Evolutionary conservation across 192 early-diverging fungal genomes (phyloP).

Genomic region (Diversispora epigaea): DNA sequence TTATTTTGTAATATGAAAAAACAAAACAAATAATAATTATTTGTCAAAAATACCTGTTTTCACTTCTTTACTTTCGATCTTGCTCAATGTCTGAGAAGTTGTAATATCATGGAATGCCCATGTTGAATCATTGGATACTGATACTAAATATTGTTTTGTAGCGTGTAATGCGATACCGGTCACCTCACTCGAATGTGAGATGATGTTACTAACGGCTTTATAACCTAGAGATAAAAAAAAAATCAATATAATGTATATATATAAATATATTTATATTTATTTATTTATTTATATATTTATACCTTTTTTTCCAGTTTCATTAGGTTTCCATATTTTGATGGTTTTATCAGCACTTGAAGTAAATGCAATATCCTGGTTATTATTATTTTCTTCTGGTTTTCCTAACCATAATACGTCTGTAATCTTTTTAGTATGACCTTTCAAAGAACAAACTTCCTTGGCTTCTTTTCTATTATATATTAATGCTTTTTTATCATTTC

Average conservation of each 20-base stretch:
- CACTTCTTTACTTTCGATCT: constrained; percentile 45
- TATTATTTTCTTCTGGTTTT: constrained; percentile 46
- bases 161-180: constrained; percentile 78
- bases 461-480: constrained; percentile 66
- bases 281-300: no score
- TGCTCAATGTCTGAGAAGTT: constrained; percentile 55
- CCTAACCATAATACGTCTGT: constrained; percentile 68
- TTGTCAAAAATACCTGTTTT: constrained; percentile 40
- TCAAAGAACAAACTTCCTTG: constrained; percentile 65
- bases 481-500: constrained; percentile 73
- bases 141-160: constrained; percentile 75
- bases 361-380: constrained; percentile 57
- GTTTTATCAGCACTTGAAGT: constrained; percentile 79
- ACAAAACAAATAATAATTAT: constrained; percentile 30
- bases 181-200: constrained; percentile 70
- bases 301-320: constrained; percentile 45
- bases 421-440: constrained; percentile 85
- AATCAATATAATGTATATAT: no score
- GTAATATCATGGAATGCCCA: constrained; percentile 82
- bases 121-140: constrained; percentile 67
- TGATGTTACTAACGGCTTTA: constrained; percentile 52
- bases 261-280: no score
- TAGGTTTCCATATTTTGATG: constrained; percentile 70
- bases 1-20: background rate
- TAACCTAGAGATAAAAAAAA: constrained; percentile 40